phyloP scores from a whole-genome alignment of 345 rosid genomes.

The Moringa oleifera region DNA sequence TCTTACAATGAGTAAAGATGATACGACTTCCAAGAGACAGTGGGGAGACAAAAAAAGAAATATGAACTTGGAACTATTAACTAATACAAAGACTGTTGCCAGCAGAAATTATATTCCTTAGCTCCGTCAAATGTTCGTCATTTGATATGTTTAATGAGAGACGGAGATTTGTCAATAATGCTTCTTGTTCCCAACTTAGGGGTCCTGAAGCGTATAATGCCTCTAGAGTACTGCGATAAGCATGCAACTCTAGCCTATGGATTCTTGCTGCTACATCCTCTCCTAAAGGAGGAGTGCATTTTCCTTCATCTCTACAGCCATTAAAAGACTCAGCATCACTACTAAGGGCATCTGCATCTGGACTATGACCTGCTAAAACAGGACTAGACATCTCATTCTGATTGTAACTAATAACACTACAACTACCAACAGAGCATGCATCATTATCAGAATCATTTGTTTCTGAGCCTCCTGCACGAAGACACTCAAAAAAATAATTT shows the following conservation, averaged over 20 bases:
- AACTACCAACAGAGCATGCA: constrained; percentile 63
- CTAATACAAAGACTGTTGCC: constrained; percentile 40
- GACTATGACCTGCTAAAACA: constrained; percentile 22
- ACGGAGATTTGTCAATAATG: constrained; percentile 67
- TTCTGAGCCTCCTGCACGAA: constrained; percentile 22
- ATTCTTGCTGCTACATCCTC: constrained; percentile 41
- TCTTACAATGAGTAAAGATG: constrained; percentile 22
- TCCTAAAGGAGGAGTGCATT: constrained; percentile 17
- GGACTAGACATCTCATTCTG: constrained; percentile 16
- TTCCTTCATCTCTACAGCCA: constrained; percentile 20
- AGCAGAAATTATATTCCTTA: constrained; percentile 61
- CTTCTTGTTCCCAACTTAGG: constrained; percentile 75
- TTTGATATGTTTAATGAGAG: constrained; percentile 58
- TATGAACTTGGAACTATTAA: constrained; percentile 20
- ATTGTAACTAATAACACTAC: constrained; percentile 40
- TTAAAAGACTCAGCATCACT: constrained; percentile 51
- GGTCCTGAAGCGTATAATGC: constrained; percentile 66
- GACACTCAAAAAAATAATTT: constrained; percentile 21
- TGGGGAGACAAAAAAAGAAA: constrained; percentile 17
- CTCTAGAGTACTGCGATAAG: constrained; percentile 44
- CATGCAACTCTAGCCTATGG: constrained; percentile 59
- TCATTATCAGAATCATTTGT: constrained; percentile 35
- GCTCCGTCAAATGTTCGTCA: constrained; percentile 74
- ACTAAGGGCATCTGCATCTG: constrained; percentile 28
- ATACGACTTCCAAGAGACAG: constrained; percentile 17